Evolutionary conservation across 2,329 filamentous ascomycete species (phyloP).

Genomic region (Diaporthe eres): DNA sequence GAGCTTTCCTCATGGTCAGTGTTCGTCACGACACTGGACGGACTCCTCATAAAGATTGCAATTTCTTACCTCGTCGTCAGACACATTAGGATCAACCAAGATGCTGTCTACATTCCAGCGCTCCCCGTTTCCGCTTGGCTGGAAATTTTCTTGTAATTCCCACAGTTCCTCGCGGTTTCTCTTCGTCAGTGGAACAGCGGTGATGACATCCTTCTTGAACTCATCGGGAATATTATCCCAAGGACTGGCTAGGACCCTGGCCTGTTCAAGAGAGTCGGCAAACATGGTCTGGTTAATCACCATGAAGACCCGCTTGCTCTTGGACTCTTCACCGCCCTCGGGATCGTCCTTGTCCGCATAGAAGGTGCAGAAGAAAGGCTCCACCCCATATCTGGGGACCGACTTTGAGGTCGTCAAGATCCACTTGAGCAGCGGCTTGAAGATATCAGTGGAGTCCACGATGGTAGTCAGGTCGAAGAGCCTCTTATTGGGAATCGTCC

Average conservation of each 20-base stretch:
- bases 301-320: constrained; percentile 12
- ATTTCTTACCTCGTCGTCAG: not conserved
- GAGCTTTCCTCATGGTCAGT: not conserved
- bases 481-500: not conserved
- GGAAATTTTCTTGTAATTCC: not conserved
- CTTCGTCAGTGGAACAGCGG: not conserved
- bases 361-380: constrained; percentile 19
- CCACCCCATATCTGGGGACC: not conserved
- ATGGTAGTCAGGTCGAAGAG: not conserved
- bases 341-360: constrained; percentile 6
- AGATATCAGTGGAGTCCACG: not conserved
- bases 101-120: constrained; percentile 20
- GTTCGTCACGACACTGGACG: no score
- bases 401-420: not conserved
- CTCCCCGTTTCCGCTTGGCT: constrained; percentile 4
- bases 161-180: not conserved
- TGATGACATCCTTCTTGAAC: not conserved
- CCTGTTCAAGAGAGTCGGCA: constrained; percentile 16
- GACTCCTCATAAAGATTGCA: not conserved
- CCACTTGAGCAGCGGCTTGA: not conserved
- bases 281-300: constrained; percentile 10
- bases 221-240: constrained; percentile 1
- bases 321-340: constrained; percentile 1
- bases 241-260: not conserved
- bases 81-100: not conserved